A percentile compares a stretch with the other conserved stretches of the same genome.
These are phyloP conservation scores for Excoecaria cochinchinensis DNA, from an alignment of 345 rosid species.

Conservation along the genomic window DNA sequence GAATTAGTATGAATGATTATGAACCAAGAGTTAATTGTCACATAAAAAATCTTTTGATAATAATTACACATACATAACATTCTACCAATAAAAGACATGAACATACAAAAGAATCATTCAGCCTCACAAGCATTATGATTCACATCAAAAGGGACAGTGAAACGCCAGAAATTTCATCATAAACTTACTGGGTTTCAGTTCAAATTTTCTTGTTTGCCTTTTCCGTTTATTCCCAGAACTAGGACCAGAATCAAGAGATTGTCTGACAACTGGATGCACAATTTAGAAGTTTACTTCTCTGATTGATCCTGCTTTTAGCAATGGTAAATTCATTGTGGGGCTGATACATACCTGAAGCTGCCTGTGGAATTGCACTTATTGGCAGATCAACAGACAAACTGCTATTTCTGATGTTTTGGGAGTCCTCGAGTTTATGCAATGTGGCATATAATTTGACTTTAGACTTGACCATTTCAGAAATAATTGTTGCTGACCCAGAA, in stretches of 20 bases:
- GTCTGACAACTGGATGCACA: conserved; percentile 16
- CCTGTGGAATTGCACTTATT: conserved; percentile 1
- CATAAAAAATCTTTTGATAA: background rate
- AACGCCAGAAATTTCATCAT: background rate
- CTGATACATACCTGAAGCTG: background rate
- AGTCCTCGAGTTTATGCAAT: conserved; percentile 23
- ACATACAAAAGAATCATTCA: background rate
- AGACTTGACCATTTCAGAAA: conserved; percentile 36
- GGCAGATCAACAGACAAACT: background rate
- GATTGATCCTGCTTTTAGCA: conserved; percentile 16
- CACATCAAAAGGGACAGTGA: background rate
- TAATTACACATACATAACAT: background rate
- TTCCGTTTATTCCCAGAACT: conserved; percentile 10
- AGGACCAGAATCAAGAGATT: conserved; percentile 2
- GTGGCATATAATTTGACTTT: conserved; percentile 34
- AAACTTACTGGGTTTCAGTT: background rate
- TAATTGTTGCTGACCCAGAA: conserved; percentile 14
- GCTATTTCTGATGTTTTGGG: background rate
- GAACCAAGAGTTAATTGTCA: background rate
- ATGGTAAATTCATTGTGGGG: conserved; percentile 15
- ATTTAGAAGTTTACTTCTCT: conserved; percentile 26
- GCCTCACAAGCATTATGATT: background rate
- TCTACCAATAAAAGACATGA: background rate
- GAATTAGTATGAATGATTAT: background rate
- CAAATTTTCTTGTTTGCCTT: conserved; percentile 12